These are phyloP conservation scores for Pontederia crassipes DNA, from an alignment of 176 grass and related monocot genomes.

Conservation along the genomic window DNA sequence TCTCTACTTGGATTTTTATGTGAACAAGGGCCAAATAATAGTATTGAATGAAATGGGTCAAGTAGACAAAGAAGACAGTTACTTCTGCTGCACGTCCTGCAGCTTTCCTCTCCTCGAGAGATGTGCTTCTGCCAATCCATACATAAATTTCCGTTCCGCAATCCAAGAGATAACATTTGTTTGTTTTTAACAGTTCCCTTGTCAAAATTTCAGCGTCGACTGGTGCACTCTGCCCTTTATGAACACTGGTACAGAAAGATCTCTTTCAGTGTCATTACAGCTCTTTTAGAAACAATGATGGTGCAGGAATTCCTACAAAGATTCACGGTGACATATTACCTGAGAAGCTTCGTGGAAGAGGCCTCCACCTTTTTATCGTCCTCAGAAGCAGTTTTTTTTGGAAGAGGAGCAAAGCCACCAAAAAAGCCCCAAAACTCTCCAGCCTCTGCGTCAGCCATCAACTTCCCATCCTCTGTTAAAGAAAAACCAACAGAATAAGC, in stretches of 20 bases:
- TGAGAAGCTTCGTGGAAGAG: constrained; percentile 61
- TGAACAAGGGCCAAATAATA: no score
- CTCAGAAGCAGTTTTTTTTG: constrained; percentile 54
- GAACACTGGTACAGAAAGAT: constrained; percentile 51
- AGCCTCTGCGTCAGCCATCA: constrained; percentile 82
- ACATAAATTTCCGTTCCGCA: constrained; percentile 84
- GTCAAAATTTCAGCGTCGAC: constrained; percentile 47
- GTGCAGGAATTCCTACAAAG: not conserved
- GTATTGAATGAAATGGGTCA: no score
- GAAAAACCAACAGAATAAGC: constrained; percentile 8
- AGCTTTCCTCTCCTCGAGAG: constrained; percentile 81
- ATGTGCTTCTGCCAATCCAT: constrained; percentile 87
- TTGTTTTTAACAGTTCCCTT: constrained; percentile 69
- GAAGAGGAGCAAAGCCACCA: constrained; percentile 94
- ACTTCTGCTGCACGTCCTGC: constrained; percentile 77
- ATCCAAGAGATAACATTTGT: constrained; percentile 80
- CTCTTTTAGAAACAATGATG: not conserved
- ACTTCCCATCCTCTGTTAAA: constrained; percentile 78
- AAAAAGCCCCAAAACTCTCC: constrained; percentile 97
- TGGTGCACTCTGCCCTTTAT: constrained; percentile 54
- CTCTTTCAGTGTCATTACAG: not conserved
- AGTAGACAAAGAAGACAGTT: constrained; percentile 14
- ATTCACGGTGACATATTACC: constrained; percentile 26
- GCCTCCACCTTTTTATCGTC: constrained; percentile 70
- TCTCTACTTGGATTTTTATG: no score